These are phyloP conservation scores for Saturnispora dispora DNA, from an alignment of 805 yeast genomes.

Conservation along the genomic window DNA sequence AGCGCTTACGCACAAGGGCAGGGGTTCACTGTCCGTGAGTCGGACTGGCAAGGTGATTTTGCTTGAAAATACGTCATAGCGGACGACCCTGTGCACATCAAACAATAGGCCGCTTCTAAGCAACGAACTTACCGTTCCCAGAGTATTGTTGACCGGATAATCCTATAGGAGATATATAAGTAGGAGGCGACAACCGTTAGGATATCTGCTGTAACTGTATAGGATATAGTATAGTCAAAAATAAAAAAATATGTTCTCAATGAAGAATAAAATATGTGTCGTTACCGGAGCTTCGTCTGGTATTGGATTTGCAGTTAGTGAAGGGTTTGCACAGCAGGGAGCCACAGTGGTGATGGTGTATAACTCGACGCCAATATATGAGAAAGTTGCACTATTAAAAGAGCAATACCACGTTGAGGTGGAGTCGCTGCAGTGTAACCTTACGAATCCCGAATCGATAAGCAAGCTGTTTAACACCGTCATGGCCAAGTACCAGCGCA, in stretches of 20 bases:
- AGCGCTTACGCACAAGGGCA: not conserved
- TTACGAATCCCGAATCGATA: constrained; percentile 26
- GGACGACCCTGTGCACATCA: not conserved
- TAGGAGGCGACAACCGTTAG: not conserved
- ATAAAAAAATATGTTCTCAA: constrained; percentile 25
- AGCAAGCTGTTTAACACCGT: constrained; percentile 22
- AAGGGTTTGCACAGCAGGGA: constrained; percentile 45
- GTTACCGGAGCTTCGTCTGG: constrained; percentile 52
- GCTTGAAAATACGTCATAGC: not conserved
- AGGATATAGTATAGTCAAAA: not conserved
- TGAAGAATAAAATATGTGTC: constrained; percentile 34
- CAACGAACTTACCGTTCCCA: not conserved
- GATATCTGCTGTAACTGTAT: not conserved
- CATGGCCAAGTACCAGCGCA: constrained; percentile 29
- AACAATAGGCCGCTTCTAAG: not conserved
- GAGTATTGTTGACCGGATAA: not conserved
- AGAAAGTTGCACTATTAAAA: constrained; percentile 9
- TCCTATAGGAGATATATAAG: not conserved
- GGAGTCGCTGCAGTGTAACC: constrained; percentile 24
- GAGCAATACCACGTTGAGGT: constrained; percentile 13
- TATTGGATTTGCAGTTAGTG: constrained; percentile 45
- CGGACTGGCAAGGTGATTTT: constrained; percentile 4
- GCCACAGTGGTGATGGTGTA: constrained; percentile 34
- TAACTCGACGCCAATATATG: constrained; percentile 14
- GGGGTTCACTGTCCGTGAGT: not conserved